A percentile compares a stretch with the other conserved stretches of the same genome.
Evolutionary conservation across 805 yeast genomes (phyloP).

Genomic region (Candida michaelii): DNA sequence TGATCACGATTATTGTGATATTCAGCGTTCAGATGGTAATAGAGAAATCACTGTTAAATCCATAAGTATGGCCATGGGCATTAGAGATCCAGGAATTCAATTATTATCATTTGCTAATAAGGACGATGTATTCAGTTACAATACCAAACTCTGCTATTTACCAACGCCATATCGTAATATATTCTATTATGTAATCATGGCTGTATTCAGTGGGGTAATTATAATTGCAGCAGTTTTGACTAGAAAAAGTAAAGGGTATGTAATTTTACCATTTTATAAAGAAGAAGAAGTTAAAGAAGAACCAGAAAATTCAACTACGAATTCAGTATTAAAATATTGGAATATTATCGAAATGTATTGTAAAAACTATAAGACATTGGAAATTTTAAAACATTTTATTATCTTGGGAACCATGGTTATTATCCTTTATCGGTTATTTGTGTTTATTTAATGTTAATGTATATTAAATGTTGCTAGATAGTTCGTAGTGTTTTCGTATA

Average conservation of each 20-base stretch:
- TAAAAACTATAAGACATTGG: conserved; percentile 8
- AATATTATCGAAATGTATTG: neutral
- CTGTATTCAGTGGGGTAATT: conserved; percentile 29
- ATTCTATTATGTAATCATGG: conserved; percentile 34
- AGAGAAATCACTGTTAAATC: conserved; percentile 86
- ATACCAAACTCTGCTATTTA: conserved; percentile 45
- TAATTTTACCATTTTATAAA: neutral
- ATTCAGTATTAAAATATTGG: conserved; percentile 6
- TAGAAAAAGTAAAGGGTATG: conserved; percentile 13
- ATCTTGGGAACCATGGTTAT: conserved; percentile 20
- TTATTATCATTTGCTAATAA: conserved; percentile 55
- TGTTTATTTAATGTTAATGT: neutral
- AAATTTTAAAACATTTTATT: conserved; percentile 21
- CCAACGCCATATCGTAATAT: conserved; percentile 48
- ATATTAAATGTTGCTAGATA: neutral
- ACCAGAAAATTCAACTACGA: neutral
- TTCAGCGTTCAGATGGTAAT: conserved; percentile 46
- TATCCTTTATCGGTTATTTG: conserved; percentile 17
- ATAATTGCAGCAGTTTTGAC: conserved; percentile 30
- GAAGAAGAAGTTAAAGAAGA: conserved; percentile 17
- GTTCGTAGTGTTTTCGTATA: too few relatives aligned
- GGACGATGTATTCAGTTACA: conserved; percentile 20
- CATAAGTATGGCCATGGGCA: conserved; percentile 91
- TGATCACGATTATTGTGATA: conserved; percentile 94
- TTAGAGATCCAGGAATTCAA: conserved; percentile 82